phyloP scores from a whole-genome alignment of 495 filamentous ascomycete genomes.

The Aspergillus nidulans region DNA sequence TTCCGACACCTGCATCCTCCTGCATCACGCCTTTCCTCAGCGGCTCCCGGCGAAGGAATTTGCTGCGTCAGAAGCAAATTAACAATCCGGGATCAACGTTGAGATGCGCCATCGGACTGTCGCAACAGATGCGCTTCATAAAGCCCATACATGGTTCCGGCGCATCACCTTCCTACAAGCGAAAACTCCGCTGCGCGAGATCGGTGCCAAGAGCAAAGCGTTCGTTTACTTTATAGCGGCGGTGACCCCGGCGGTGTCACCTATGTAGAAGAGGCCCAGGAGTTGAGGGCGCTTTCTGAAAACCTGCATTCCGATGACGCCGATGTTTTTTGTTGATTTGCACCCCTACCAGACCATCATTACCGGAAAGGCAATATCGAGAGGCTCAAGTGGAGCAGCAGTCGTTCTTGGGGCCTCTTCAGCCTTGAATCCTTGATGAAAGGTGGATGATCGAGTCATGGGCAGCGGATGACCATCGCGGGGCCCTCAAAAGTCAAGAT shows the following conservation, averaged over 20 bases:
- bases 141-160: slow-evolving; percentile 17
- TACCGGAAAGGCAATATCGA: slow-evolving; percentile 12
- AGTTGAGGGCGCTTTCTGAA: background rate
- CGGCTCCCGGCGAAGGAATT: slow-evolving; percentile 18
- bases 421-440: slow-evolving; percentile 12
- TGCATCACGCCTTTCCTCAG: slow-evolving; percentile 22
- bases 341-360: slow-evolving; percentile 11
- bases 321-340: background rate
- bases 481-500: background rate
- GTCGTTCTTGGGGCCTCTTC: slow-evolving; percentile 7
- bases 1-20: slow-evolving; percentile 20
- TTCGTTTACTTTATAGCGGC: background rate
- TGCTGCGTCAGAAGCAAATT: slow-evolving; percentile 7
- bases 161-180: slow-evolving; percentile 11
- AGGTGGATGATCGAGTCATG: slow-evolving; percentile 7
- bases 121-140: slow-evolving; percentile 9
- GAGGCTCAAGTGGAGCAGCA: slow-evolving; percentile 25
- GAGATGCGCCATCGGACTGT: slow-evolving; percentile 2
- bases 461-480: slow-evolving; percentile 12
- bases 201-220: slow-evolving; percentile 2
- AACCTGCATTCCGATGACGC: slow-evolving; percentile 3
- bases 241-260: background rate
- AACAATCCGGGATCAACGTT: slow-evolving; percentile 5
- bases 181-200: background rate
- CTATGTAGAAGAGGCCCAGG: background rate